Evolutionary conservation across 1,139 yeast species (phyloP).

Genomic region (Pichia sp.): DNA sequence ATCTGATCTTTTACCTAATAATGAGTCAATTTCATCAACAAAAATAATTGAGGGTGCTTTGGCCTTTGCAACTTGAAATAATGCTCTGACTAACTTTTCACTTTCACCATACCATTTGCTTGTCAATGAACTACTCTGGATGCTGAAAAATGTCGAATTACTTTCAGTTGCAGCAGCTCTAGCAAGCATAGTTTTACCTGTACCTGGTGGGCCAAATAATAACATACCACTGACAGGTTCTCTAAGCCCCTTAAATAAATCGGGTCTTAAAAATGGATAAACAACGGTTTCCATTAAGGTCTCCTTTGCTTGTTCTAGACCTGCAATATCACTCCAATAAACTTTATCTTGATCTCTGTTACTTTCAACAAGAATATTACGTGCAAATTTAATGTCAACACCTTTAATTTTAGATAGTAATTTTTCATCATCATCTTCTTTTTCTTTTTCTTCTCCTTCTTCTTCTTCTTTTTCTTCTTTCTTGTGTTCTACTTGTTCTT

Average conservation of each 20-base stretch:
- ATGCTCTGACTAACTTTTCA: conserved; percentile 85
- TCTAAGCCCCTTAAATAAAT: conserved; percentile 80
- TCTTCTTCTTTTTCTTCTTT: conserved; percentile 1
- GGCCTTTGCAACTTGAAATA: conserved; percentile 77
- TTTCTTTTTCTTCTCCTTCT: conserved; percentile 28
- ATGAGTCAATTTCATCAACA: conserved; percentile 93
- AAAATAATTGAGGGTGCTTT: conserved; percentile 91
- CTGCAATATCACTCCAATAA: conserved; percentile 96
- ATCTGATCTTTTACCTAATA: conserved; percentile 74
- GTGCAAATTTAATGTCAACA: conserved; percentile 40
- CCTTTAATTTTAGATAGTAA: conserved; percentile 37
- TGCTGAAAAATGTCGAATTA: conserved; percentile 86
- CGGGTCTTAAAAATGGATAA: conserved; percentile 92
- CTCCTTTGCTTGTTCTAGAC: conserved; percentile 81
- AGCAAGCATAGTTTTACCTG: conserved; percentile 97
- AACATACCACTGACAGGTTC: conserved; percentile 97
- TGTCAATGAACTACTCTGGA: conserved; percentile 86
- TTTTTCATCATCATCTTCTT: conserved; percentile 52
- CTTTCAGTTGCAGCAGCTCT: conserved; percentile 97
- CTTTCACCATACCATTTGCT: conserved; percentile 92
- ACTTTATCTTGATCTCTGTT: conserved; percentile 94
- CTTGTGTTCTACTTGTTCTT: too few relatives aligned
- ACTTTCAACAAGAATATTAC: conserved; percentile 81
- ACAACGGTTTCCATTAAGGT: conserved; percentile 95
- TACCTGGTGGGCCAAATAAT: conserved; percentile 96